Conservation (phyloP, 352 stramenopile genomes). For the Pythium grandisporangium region DNA sequence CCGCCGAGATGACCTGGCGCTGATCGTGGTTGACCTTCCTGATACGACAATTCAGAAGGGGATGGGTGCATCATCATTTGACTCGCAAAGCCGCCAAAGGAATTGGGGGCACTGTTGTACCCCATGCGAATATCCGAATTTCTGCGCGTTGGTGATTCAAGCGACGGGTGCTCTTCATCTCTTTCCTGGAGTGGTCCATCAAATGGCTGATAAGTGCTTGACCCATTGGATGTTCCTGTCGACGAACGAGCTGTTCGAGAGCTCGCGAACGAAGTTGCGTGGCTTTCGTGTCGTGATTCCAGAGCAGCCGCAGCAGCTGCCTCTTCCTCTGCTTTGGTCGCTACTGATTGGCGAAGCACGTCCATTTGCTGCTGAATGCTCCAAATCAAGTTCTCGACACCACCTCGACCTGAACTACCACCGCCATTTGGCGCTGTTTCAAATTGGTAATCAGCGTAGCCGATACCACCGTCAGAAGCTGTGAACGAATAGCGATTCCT, state of each 20-base stretch:
- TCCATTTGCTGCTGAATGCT: conserved; percentile 82
- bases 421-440: not conserved
- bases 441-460: conserved; percentile 3
- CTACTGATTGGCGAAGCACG: conserved; percentile 61
- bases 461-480: conserved; percentile 11
- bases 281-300: conserved; percentile 28
- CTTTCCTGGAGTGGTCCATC: conserved; percentile 21
- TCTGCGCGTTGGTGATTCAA: conserved; percentile 13
- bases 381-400: conserved; percentile 66
- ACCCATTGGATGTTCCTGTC: conserved; percentile 48
- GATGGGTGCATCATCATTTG: conserved; percentile 14
- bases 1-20: not conserved
- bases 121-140: conserved; percentile 13
- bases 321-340: conserved; percentile 40
- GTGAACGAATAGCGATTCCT: conserved; percentile 13
- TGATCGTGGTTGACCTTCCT: conserved; percentile 5
- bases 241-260: conserved; percentile 57
- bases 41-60: conserved; percentile 12
- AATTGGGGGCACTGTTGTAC: not conserved
- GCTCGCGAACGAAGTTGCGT: conserved; percentile 51
- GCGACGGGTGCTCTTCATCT: conserved; percentile 5
- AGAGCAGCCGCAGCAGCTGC: conserved; percentile 10
- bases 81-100: too few species aligned
- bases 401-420: conserved; percentile 20
- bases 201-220: conserved; percentile 22